Conservation (phyloP, 2,329 filamentous ascomycete species). For the Fusarium albosuccineum region DNA sequence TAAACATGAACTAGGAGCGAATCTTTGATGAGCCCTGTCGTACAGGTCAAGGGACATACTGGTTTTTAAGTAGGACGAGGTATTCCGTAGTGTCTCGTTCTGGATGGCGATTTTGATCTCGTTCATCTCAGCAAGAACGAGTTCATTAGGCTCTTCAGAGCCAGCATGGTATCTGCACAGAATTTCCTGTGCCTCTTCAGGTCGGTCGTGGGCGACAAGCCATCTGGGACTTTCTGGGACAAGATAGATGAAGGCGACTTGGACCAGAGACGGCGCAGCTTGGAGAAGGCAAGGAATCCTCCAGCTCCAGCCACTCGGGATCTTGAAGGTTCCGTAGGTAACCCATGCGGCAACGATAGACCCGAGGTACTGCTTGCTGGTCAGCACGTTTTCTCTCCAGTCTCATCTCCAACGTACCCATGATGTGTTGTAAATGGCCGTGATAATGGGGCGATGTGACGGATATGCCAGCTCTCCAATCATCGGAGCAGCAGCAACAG, state of each 20-base stretch:
- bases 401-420: conserved; percentile 26
- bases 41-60: not conserved
- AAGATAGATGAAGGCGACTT: conserved; percentile 15
- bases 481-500: conserved; percentile 47
- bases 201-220: conserved; percentile 52
- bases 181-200: conserved; percentile 49
- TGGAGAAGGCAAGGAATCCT: conserved; percentile 42
- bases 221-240: conserved; percentile 31
- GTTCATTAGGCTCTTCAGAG: not conserved
- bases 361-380: conserved; percentile 51
- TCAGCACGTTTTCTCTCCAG: not conserved
- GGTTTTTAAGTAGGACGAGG: conserved; percentile 6
- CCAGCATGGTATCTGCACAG: conserved; percentile 40
- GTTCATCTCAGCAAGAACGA: conserved; percentile 4
- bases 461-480: conserved; percentile 51
- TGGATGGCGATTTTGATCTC: conserved; percentile 12
- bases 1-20: not conserved
- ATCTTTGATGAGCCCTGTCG: too few species aligned
- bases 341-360: conserved; percentile 46
- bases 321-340: conserved; percentile 42
- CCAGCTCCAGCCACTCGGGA: conserved; percentile 43
- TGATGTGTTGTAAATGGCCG: conserved; percentile 62
- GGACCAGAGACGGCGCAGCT: conserved; percentile 3
- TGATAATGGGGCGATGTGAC: conserved; percentile 50
- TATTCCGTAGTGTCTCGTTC: conserved; percentile 1